Base-by-base conservation (phyloP, 306 rosid genomes). In the Fagus crenata region DNA sequence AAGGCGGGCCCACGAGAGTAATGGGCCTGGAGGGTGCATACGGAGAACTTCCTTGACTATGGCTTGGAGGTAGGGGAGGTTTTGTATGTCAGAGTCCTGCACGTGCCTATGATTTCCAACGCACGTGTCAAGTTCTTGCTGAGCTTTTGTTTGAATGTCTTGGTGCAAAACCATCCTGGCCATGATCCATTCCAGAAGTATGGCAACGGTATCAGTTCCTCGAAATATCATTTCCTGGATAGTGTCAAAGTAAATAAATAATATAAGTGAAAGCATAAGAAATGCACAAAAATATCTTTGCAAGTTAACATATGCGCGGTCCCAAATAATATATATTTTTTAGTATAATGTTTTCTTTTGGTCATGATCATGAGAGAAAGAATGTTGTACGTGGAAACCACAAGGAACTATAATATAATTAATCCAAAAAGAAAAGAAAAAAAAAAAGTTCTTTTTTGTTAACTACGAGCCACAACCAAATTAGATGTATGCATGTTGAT, bases 1-100 rank as follows among this genome's bases (percentile, higher is more conserved):
- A 0, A 94, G 83, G 0, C 98, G 97, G 53, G 98, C 98, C 98
- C 98, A 94, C 0, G 98, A 94, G n/a, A 92, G 89, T 12, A 94
- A 61, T 39, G 98, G 98, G 22, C 97, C 98, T 0, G 98, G 98
- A 0, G 97, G 98, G 82, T 94, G 97, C 17, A 92, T 39, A 0
- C 98, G 81, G 7, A 94, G 93, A 17, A 89, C 98, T 74, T 94
- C 98, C 73, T 94, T 94, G 2, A 94, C 98, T 54, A 92, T 76
- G 37, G 97, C 90, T 53, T 90, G 96, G 8, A 94, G 89, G 80
- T 85, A 94, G 1, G 89, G 92, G 35, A 94, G 92, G 8, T 80
- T 89, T 0, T 90, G 76, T 33, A 94, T 69, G 81, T 94, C 89
- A 5, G 88, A 82, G 55, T 92, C 97, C 72, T 69, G 86, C 87